Percentiles rank a stretch among this genome's conserved stretches.
Evolutionary conservation across 2,329 filamentous ascomycete genomes (phyloP).

Genomic region (Ophiostoma tasmaniense): DNA sequence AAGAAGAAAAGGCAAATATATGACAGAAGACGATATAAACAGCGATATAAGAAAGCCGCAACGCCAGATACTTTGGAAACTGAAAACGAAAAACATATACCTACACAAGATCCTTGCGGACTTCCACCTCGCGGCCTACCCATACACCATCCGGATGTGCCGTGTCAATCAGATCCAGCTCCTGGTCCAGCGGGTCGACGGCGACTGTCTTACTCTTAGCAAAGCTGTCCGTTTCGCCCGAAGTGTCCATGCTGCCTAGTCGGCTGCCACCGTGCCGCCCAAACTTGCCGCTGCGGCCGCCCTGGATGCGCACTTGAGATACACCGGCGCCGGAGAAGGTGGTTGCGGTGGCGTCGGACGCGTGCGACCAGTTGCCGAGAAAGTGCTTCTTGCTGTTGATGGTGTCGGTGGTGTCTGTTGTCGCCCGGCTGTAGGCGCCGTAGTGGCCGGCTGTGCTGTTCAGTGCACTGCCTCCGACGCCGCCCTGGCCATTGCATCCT

Average conservation of each 20-base stretch:
- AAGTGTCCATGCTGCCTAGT: slow-evolving; percentile 2
- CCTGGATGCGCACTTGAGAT: slow-evolving; percentile 15
- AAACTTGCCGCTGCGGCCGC: neutral
- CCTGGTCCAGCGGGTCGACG: slow-evolving; percentile 20
- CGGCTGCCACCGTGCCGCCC: neutral
- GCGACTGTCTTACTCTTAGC: slow-evolving; percentile 14
- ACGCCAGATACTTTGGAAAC: neutral
- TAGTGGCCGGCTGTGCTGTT: neutral
- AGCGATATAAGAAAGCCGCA: neutral
- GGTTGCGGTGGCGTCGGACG: slow-evolving; percentile 12
- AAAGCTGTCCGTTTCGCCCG: slow-evolving; percentile 8
- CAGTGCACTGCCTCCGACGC: neutral
- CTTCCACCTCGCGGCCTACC: slow-evolving; percentile 21
- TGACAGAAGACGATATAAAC: too few species aligned
- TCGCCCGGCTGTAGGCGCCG: slow-evolving; percentile 12
- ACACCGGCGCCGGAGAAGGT: slow-evolving; percentile 6
- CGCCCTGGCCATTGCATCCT: neutral
- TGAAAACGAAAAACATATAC: neutral
- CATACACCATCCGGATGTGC: slow-evolving; percentile 15
- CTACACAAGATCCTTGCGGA: slow-evolving; percentile 13
- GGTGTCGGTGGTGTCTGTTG: slow-evolving; percentile 4
- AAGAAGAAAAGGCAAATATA: neutral
- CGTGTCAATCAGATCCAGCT: slow-evolving; percentile 23
- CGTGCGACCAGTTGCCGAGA: slow-evolving; percentile 14
- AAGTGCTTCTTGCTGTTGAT: slow-evolving; percentile 6